Base-by-base conservation (phyloP, 495 filamentous ascomycete genomes). In the Amniculicola lignicola region DNA sequence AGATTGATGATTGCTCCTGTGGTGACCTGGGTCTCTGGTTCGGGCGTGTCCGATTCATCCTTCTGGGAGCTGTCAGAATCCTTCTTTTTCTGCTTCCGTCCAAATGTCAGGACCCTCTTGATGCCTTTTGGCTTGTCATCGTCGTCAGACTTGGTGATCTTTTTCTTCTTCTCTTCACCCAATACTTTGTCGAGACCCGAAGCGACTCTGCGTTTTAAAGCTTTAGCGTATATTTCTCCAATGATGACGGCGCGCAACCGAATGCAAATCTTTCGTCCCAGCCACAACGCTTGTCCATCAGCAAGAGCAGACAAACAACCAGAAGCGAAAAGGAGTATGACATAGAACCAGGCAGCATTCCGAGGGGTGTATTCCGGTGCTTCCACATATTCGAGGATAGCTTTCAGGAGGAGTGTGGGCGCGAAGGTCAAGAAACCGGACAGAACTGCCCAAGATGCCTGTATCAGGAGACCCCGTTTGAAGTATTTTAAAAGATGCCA, bases 191-290 rank as follows among this genome's bases (percentile, higher is more conserved):
- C 90, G 9, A 78, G 74, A 24, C 85, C 84, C 7, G 90, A 82
- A 37, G 89, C 84, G 24, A 88, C 92, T 69, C 93, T 95, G 37
- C 94, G 83, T 57, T 91, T 80, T n/a, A 99, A 77, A 3, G 94
- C 89, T 71, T 99, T 99, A 31, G 92, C 87, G 67, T 97, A 99
- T 33, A 99, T 90, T 67, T 99, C 94, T 40, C 94, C 94, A 63
- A 99, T 88, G 36, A 99, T 89, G 62, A 99, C 90, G 21, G 94
- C 90, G 31, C 92, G 87, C 29, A 97, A 75, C 47, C 87, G 85
- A 59, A 99, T 89, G 69, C 91, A 95, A 49, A 97, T 88, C 68
- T 88, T 94, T 38, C 94, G 85, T 15, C 94, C 94, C 47, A 95
- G 84, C 81, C 84, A 97, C 0, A 99, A 79, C n/a, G 90, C 88